Evolutionary conservation across 257 asterid species (phyloP), one percentile per base, ranked within the genome.

Genomic region (Solanum clarkiae): DNA sequence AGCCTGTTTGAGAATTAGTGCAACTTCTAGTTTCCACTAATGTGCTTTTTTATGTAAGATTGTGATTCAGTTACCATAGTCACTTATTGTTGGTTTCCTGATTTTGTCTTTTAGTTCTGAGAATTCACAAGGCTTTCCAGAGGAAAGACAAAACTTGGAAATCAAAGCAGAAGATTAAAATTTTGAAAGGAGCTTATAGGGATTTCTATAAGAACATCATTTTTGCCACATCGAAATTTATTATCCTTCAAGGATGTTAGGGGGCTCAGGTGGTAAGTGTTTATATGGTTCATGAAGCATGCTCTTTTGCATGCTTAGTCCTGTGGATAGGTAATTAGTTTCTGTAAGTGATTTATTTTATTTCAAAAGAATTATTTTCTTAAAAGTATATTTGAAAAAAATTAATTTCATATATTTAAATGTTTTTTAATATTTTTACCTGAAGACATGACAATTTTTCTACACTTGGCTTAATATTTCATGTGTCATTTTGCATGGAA

Each of bases 241-340:
- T 95, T 36, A 84, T 93, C 86, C 88, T 93, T 84, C 95, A 92
- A 90, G 94, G 97, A 84, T 88, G 86, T 54, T 81, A 32, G 36
- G 98, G 94, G 69, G 97, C 80, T 84, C 91, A 11, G 91, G 95
- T 65, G 91, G 97, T 93, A 91, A 88, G 95, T 90, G 13, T 72
- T 57, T 20, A 83, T 24, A 22, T 56, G 47, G 55, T 60, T 60
- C 62, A 22, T 81, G 66, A 62, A 79, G 49, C 44, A 3, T 79
- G 22, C 49, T 22, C 16, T 49, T 51, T 22, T 26, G 47, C 42
- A 55, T 79, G 65, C n/a, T 29, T 53, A 29, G 29, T 79, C 45
- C 66, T 32, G 17, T 53, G 26, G 63, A 15, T 26, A 26, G 42
- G 63, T 53, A 77, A 51, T 51, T 51, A 74, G 32, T 51, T 75